A percentile compares a stretch with the other conserved stretches of the same genome.
These are phyloP conservation scores for Cytospora leucostoma DNA, from an alignment of 2,329 filamentous ascomycete species.

Conservation along the genomic window DNA sequence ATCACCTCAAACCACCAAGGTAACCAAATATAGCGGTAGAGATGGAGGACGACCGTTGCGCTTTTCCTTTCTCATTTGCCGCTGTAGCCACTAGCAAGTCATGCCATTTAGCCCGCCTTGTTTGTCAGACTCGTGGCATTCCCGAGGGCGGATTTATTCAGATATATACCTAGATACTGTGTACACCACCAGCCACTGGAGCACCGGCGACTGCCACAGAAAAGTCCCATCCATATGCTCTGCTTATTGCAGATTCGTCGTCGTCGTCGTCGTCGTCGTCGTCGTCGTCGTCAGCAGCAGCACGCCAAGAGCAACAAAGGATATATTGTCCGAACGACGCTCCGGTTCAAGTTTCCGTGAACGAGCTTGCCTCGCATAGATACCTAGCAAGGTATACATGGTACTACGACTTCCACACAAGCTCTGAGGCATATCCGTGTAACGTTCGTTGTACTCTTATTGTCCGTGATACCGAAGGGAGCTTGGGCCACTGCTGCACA, in stretches of 20 bases:
- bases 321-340: no score
- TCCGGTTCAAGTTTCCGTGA: no score
- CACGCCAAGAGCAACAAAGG: no score
- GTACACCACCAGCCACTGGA: no score
- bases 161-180: no score
- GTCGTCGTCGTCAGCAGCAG: no score
- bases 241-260: no score
- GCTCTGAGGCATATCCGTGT: not conserved
- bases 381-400: no score
- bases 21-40: conserved; percentile 3
- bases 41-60: conserved; percentile 13
- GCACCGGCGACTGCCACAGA: no score
- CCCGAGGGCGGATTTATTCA: not conserved
- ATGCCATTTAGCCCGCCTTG: not conserved
- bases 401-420: not conserved
- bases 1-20: not conserved
- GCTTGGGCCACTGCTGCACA: not conserved
- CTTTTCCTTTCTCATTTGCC: conserved; percentile 6
- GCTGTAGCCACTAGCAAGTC: conserved; percentile 7
- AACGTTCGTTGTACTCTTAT: not conserved
- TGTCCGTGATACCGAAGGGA: not conserved
- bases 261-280: no score
- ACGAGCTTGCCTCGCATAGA: no score
- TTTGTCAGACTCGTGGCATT: not conserved
- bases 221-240: no score